A percentile compares a stretch with the other conserved stretches of the same genome.
Evolutionary conservation across 352 stramenopile genomes (phyloP).

Genomic region (Globisporangium paddicum): DNA sequence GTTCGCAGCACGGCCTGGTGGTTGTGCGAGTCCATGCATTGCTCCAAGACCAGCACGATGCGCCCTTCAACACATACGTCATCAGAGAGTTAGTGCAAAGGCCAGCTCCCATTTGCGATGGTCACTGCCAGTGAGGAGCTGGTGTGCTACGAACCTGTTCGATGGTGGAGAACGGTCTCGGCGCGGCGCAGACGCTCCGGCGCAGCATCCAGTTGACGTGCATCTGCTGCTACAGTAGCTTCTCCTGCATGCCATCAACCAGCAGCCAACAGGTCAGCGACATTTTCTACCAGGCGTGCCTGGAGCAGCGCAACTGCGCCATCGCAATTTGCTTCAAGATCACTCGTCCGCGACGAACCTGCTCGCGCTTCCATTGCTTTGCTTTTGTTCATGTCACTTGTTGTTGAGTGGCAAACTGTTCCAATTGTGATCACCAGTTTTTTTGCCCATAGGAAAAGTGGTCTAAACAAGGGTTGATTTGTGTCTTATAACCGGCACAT

Average conservation of each 20-base stretch:
- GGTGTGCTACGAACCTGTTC: conserved; percentile 26
- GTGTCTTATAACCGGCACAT: too few species aligned
- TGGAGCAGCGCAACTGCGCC: background rate
- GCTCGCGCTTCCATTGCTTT: background rate
- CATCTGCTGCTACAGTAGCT: background rate
- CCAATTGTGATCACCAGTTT: too few species aligned
- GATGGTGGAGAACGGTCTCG: conserved; percentile 59
- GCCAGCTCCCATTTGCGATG: background rate
- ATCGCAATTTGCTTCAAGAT: too few species aligned
- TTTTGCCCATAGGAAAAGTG: too few species aligned
- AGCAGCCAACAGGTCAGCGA: background rate
- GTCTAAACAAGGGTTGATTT: too few species aligned
- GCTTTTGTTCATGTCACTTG: background rate
- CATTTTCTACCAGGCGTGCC: too few species aligned
- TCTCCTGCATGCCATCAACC: background rate
- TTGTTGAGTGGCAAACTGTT: too few species aligned
- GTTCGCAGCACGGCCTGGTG: conserved; percentile 90
- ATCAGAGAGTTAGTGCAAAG: background rate
- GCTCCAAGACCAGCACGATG: conserved; percentile 74
- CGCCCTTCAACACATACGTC: conserved; percentile 20
- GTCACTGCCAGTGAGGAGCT: background rate
- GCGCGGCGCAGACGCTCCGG: conserved; percentile 61
- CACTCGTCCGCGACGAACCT: background rate
- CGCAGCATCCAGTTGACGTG: conserved; percentile 13
- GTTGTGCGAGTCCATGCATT: conserved; percentile 81